Base-by-base conservation (phyloP, 1,139 yeast genomes). In the Magnusiomyces clavatus region DNA sequence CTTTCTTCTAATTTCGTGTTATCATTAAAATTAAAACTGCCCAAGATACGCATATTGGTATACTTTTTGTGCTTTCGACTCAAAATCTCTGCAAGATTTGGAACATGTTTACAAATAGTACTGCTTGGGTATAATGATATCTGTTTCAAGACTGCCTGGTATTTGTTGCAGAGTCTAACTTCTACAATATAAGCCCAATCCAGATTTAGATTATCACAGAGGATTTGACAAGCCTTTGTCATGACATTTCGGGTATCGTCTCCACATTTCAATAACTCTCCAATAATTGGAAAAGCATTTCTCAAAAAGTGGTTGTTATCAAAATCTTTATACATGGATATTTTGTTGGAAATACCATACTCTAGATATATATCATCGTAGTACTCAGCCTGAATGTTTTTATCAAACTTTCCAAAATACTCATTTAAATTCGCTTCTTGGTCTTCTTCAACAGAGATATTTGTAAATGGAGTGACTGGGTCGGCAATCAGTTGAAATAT, bases 121-220 rank as follows among this genome's bases (percentile, higher is more conserved):
- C 75, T 70, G 31, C 74, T 76, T 16, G 45, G 38, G 40, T 48
- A 51, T 5, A 36, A 6, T 2, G 40, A 44, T 41, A 44, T 29
- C 5, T 42, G 35, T 5, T 20, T 31, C 17, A 19, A 36, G 24
- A 50, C 43, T 5, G 59, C 54, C 14, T 52, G 42, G 43, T 54
- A 58, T 16, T 48, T 40, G 11, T 47, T 43, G 39, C 58, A 52
- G 2, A 76, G 71, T 53, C 83, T 69, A 2, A 82, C 71, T 60
- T 83, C 87, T 56, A 81, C 66, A 14, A 83, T 69, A 59, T 79
- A 81, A 0, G 77, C 83, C 53, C 79, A 69, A 49, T 77, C 77
- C 51, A 77, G 68, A 0, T 71, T 68, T 52, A 74, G 68, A 37
- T 69, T 65, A 2, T 66, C 66, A 13, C 72, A 61, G 5, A 83